Percentiles rank a stretch among this genome's conserved stretches.
Evolutionary conservation across 495 filamentous ascomycete genomes (phyloP).

Genomic region (Pseudoneurospora amorphoporcata): DNA sequence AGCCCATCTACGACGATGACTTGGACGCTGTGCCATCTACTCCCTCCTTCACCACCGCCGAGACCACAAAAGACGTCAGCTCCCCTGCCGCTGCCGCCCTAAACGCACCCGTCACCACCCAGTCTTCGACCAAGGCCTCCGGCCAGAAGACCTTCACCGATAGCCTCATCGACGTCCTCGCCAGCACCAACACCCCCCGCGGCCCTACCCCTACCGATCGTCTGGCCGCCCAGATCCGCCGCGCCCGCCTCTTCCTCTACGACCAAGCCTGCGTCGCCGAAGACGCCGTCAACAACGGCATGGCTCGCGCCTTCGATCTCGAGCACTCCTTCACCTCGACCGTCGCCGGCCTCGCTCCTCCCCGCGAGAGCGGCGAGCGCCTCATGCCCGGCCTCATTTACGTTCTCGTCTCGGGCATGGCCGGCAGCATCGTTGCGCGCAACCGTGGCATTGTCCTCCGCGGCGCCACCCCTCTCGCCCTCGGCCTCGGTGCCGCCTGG

Average conservation of each 20-base stretch:
- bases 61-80: constrained; percentile 23
- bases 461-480: constrained; percentile 54
- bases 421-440: constrained; percentile 75
- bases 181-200: constrained; percentile 22
- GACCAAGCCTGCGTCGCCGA: constrained; percentile 58
- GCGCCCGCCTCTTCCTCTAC: constrained; percentile 73
- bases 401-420: constrained; percentile 85
- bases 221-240: constrained; percentile 71
- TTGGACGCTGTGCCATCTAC: constrained; percentile 34
- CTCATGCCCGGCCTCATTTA: constrained; percentile 81
- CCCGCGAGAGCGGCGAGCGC: constrained; percentile 68
- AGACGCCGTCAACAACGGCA: constrained; percentile 62
- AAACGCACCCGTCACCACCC: not conserved
- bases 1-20: constrained; percentile 86
- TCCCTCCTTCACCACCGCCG: constrained; percentile 9
- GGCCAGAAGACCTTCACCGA: constrained; percentile 9
- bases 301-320: constrained; percentile 63
- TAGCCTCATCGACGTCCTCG: not conserved
- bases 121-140: not conserved
- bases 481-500: constrained; percentile 67
- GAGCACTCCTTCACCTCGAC: constrained; percentile 81
- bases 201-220: constrained; percentile 82
- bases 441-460: constrained; percentile 77
- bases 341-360: constrained; percentile 73
- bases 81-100: constrained; percentile 13